phyloP scores from a whole-genome alignment of 805 yeast genomes.

The Yamadazyma phyllophila region DNA sequence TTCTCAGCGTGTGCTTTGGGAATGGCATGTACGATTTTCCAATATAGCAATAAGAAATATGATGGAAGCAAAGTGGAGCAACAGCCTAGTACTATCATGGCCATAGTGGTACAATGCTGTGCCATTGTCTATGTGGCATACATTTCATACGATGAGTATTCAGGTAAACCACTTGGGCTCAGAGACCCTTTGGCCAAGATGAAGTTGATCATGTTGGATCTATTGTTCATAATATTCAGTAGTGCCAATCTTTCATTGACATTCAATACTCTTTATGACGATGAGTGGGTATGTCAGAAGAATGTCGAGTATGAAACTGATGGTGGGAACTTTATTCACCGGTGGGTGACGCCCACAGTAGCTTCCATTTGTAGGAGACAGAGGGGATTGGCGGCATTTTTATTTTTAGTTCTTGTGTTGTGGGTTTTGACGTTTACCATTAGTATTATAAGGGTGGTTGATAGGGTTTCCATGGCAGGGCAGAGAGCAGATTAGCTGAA shows the following conservation, averaged over 20 bases:
- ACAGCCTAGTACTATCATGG: constrained; percentile 91
- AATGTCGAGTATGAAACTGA: constrained; percentile 20
- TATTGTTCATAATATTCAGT: constrained; percentile 82
- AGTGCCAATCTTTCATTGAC: constrained; percentile 85
- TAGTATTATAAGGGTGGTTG: constrained; percentile 79
- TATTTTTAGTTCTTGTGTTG: constrained; percentile 68
- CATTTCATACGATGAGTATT: constrained; percentile 87
- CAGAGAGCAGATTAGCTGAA: constrained; percentile 1
- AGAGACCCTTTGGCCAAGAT: constrained; percentile 83
- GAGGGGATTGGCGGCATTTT: constrained; percentile 70
- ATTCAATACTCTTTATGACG: constrained; percentile 77
- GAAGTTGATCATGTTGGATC: constrained; percentile 75
- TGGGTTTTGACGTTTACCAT: constrained; percentile 88
- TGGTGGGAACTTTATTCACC: constrained; percentile 13
- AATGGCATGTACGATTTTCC: constrained; percentile 60
- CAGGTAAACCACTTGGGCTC: constrained; percentile 88
- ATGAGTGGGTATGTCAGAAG: constrained; percentile 67
- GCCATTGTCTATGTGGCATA: constrained; percentile 77
- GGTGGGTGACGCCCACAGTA: constrained; percentile 29
- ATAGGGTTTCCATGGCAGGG: constrained; percentile 41
- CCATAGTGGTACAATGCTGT: constrained; percentile 76
- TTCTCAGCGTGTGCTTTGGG: constrained; percentile 70
- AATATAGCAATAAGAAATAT: constrained; percentile 32
- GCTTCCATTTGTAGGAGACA: constrained; percentile 72
- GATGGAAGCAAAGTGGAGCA: constrained; percentile 49